A percentile compares a stretch with the other conserved stretches of the same genome.
Evolutionary conservation across 129 eudicot genomes (phyloP).

Genomic region (Silybum marianum): DNA sequence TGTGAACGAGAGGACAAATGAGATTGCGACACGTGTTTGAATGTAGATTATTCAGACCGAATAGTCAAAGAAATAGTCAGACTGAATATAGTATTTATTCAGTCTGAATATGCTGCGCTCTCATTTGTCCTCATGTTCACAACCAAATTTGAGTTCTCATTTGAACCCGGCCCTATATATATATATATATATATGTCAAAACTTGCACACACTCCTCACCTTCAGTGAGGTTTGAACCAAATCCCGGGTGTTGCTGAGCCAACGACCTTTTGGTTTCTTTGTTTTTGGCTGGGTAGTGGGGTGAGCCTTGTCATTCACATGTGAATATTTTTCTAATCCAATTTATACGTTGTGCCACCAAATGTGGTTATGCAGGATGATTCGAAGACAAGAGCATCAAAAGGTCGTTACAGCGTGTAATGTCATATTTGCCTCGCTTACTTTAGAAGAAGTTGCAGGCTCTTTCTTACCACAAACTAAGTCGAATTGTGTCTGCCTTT

Average conservation of each 20-base stretch:
- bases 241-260: not conserved
- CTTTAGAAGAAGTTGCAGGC: constrained; percentile 10
- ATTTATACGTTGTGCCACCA: not conserved
- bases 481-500: not conserved
- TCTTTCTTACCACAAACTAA: constrained; percentile 12
- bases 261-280: not conserved
- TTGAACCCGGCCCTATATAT: no score
- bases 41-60: no score
- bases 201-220: not conserved
- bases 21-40: no score
- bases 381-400: constrained; percentile 37
- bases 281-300: constrained; percentile 9
- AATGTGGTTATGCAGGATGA: constrained; percentile 36
- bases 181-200: not conserved
- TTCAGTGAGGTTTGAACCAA: not conserved
- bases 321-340: not conserved
- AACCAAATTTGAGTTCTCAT: no score
- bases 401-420: constrained; percentile 39
- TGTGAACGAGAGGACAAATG: no score
- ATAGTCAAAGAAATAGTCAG: no score
- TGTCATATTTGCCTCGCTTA: not conserved
- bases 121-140: no score
- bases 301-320: not conserved
- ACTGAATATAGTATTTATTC: no score
- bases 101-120: no score